A percentile compares a stretch with the other conserved stretches of the same genome.
Evolutionary conservation across 371 early-diverging fungal species (phyloP).

Genomic region (Capillidium heterosporum): DNA sequence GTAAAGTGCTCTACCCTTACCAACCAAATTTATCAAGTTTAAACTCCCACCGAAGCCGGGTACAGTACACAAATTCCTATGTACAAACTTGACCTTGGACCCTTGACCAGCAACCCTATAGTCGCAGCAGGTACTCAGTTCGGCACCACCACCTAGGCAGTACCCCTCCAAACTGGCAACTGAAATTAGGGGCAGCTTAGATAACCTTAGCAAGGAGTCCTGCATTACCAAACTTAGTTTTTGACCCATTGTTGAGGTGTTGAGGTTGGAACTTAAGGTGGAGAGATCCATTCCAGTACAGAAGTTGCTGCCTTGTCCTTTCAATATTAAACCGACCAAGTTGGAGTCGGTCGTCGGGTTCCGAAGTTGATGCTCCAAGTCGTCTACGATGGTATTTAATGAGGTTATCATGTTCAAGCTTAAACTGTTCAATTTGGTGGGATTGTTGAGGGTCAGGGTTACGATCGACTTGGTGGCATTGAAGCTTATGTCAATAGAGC

Average conservation of each 20-base stretch:
- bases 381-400: too few relatives aligned
- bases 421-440: not conserved
- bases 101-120: conserved; percentile 13
- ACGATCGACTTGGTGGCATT: not conserved
- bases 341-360: too few relatives aligned
- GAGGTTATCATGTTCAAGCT: too few relatives aligned
- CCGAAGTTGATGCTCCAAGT: too few relatives aligned
- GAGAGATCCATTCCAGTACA: conserved; percentile 20
- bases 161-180: conserved; percentile 41
- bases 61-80: not conserved
- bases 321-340: not conserved
- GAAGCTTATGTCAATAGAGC: too few relatives aligned
- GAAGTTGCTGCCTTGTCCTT: not conserved
- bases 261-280: conserved; percentile 24
- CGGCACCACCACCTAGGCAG: conserved; percentile 57
- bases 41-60: not conserved
- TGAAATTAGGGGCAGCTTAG: conserved; percentile 32
- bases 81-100: not conserved
- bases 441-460: not conserved
- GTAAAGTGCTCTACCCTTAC: not conserved
- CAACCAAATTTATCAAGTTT: not conserved
- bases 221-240: conserved; percentile 38
- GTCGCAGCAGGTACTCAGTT: conserved; percentile 41
- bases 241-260: conserved; percentile 18
- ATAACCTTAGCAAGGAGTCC: conserved; percentile 28